phyloP scores from a whole-genome alignment of 2,329 filamentous ascomycete genomes.

The Cadophora luteo-olivacea region DNA sequence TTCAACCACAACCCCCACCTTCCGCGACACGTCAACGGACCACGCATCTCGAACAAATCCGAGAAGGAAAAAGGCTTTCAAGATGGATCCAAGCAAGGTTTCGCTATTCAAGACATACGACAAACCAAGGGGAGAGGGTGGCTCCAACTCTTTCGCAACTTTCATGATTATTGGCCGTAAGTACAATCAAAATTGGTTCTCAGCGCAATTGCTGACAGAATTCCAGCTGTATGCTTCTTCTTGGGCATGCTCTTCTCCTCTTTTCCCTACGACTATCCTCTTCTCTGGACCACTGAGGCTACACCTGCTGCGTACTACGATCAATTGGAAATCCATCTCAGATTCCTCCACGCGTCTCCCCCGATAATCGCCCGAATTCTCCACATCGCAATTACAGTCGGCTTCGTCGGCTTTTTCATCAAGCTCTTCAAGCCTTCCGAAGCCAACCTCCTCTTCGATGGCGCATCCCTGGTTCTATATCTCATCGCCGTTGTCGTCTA shows the following conservation, averaged over 20 bases:
- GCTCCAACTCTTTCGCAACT: slow-evolving; percentile 82
- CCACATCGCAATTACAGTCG: slow-evolving; percentile 89
- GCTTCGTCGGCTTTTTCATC: slow-evolving; percentile 85
- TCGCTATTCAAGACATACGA: slow-evolving; percentile 46
- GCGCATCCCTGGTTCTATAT: slow-evolving; percentile 73
- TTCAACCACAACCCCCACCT: background rate
- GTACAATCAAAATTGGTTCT: slow-evolving; percentile 43
- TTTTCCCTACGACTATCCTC: slow-evolving; percentile 94
- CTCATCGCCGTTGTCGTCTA: slow-evolving; percentile 92
- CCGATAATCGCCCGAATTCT: slow-evolving; percentile 92
- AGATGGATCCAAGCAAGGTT: slow-evolving; percentile 43
- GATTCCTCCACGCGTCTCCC: slow-evolving; percentile 89
- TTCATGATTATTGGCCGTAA: slow-evolving; percentile 96
- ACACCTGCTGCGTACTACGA: slow-evolving; percentile 75
- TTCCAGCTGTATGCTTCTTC: slow-evolving; percentile 88
- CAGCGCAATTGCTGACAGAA: slow-evolving; percentile 25
- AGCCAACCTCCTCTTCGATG: slow-evolving; percentile 94
- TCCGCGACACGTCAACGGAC: slow-evolving; percentile 4
- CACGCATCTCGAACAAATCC: slow-evolving; percentile 8
- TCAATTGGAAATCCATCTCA: slow-evolving; percentile 87
- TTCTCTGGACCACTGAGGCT: slow-evolving; percentile 77
- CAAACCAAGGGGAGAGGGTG: slow-evolving; percentile 42
- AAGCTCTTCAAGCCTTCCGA: slow-evolving; percentile 96
- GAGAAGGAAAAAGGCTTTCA: slow-evolving; percentile 5
- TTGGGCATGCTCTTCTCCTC: slow-evolving; percentile 96